These are phyloP conservation scores for Yamadazyma laniorum DNA, from an alignment of 805 yeast genomes.

Conservation along the genomic window DNA sequence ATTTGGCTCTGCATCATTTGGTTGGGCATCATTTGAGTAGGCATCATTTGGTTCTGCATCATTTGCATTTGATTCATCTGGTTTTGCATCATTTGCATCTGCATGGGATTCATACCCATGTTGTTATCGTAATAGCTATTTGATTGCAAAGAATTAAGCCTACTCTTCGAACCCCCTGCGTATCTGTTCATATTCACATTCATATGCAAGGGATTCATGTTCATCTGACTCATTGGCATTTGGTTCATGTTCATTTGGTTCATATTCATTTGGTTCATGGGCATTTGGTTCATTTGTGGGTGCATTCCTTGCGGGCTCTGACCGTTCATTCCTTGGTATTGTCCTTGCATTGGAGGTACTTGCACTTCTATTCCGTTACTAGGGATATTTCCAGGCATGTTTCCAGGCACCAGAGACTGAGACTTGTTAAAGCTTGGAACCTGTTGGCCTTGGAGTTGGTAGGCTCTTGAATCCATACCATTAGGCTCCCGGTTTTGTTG, in stretches of 20 bases:
- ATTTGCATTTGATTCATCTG: conserved; percentile 10
- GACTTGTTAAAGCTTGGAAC: conserved; percentile 3
- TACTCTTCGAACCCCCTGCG: conserved; percentile 8
- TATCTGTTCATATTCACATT: conserved; percentile 4
- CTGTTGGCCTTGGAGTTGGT: conserved; percentile 12
- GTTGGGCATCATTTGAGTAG: conserved; percentile 8
- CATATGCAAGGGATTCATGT: conserved; percentile 1
- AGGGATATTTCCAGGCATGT: no score
- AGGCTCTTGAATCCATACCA: no score
- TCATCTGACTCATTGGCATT: conserved; percentile 9
- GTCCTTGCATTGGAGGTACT: background rate
- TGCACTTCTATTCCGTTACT: background rate
- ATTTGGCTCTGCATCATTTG: conserved; percentile 9
- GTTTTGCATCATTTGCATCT: conserved; percentile 11
- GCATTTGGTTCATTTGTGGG: conserved; percentile 8
- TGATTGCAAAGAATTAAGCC: conserved; percentile 16
- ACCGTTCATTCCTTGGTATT: background rate
- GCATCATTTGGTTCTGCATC: conserved; percentile 10
- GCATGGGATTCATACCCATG: conserved; percentile 11
- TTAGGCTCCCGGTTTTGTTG: conserved; percentile 22
- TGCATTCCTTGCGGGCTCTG: background rate
- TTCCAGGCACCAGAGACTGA: background rate
- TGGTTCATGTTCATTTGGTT: conserved; percentile 11
- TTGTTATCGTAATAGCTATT: conserved; percentile 12
- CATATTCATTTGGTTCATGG: conserved; percentile 7